phyloP scores from a whole-genome alignment of 2,329 filamentous ascomycete genomes.

The Ascochyta pisi region DNA sequence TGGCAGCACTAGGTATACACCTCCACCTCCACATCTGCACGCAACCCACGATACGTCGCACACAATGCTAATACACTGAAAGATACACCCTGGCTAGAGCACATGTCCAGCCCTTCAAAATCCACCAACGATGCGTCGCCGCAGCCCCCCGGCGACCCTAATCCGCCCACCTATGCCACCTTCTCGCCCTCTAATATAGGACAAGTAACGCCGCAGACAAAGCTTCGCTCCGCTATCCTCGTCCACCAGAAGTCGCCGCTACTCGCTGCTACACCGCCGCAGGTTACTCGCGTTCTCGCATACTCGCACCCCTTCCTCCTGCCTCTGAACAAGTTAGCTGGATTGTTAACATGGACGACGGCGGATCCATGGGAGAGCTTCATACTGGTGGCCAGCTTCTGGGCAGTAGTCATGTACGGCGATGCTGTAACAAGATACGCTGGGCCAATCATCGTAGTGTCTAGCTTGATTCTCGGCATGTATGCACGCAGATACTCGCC shows the following conservation, averaged over 20 bases:
- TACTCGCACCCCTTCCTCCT: slow-evolving; percentile 95
- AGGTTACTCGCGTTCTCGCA: slow-evolving; percentile 90
- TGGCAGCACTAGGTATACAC: slow-evolving; percentile 52
- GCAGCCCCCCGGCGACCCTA: slow-evolving; percentile 51
- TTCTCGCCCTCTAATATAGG: slow-evolving; percentile 87
- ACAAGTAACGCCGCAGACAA: slow-evolving; percentile 70
- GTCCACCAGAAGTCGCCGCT: slow-evolving; percentile 97
- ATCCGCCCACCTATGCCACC: slow-evolving; percentile 78
- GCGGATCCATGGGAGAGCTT: slow-evolving; percentile 98
- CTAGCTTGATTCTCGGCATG: slow-evolving; percentile 86
- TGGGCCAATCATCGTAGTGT: slow-evolving; percentile 82
- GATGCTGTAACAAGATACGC: slow-evolving; percentile 81
- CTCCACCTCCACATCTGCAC: slow-evolving; percentile 16
- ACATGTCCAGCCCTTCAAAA: slow-evolving; percentile 50
- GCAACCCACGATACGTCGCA: slow-evolving; percentile 18
- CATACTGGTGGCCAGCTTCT: slow-evolving; percentile 82
- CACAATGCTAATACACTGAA: slow-evolving; percentile 38
- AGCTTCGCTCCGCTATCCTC: slow-evolving; percentile 87
- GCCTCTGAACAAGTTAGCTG: slow-evolving; percentile 83
- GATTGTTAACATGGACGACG: slow-evolving; percentile 91
- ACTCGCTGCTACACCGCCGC: slow-evolving; percentile 89
- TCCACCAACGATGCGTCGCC: slow-evolving; percentile 48
- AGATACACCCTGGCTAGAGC: slow-evolving; percentile 53
- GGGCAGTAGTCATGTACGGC: slow-evolving; percentile 85
- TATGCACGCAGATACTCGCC: slow-evolving; percentile 90